A percentile compares a stretch with the other conserved stretches of the same genome.
These are phyloP conservation scores for Physcomitrium patens DNA, from an alignment of 225 moss, liverwort and hornwort species.

Conservation along the genomic window DNA sequence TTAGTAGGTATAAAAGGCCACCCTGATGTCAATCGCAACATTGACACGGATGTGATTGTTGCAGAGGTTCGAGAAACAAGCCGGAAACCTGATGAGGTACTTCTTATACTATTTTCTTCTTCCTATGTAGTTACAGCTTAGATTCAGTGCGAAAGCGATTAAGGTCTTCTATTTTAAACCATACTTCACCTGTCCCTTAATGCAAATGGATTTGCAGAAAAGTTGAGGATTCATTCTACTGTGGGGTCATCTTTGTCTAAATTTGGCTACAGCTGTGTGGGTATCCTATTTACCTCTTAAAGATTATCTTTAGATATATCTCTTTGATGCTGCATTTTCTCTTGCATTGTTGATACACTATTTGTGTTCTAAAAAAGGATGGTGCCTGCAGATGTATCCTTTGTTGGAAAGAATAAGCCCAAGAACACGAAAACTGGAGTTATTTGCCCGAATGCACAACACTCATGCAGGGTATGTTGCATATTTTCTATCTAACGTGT, in stretches of 20 bases:
- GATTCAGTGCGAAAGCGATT: background rate
- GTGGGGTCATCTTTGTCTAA: background rate
- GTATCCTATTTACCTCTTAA: background rate
- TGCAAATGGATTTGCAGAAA: background rate
- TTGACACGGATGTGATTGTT: slow-evolving; percentile 98
- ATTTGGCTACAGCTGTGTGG: background rate
- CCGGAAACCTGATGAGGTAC: slow-evolving; percentile 97
- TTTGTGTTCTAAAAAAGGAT: slow-evolving; percentile 27
- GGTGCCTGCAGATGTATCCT: slow-evolving; percentile 87
- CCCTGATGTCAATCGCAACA: slow-evolving; percentile 98
- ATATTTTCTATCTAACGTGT: background rate
- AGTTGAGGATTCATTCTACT: slow-evolving; percentile 6
- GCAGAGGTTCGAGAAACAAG: slow-evolving; percentile 99
- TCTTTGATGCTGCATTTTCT: background rate
- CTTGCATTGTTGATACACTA: background rate
- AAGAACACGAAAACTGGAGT: slow-evolving; percentile 94
- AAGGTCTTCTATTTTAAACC: background rate
- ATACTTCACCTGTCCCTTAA: background rate
- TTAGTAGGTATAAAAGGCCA: slow-evolving; percentile 98
- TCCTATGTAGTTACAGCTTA: background rate
- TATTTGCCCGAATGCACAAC: slow-evolving; percentile 99
- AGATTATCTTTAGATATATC: background rate
- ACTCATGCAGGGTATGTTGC: slow-evolving; percentile 93
- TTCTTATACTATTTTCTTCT: slow-evolving; percentile 2
- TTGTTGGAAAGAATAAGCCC: slow-evolving; percentile 98